phyloP scores from a whole-genome alignment of 495 filamentous ascomycete species.

The Talaromyces nanjingensis region DNA sequence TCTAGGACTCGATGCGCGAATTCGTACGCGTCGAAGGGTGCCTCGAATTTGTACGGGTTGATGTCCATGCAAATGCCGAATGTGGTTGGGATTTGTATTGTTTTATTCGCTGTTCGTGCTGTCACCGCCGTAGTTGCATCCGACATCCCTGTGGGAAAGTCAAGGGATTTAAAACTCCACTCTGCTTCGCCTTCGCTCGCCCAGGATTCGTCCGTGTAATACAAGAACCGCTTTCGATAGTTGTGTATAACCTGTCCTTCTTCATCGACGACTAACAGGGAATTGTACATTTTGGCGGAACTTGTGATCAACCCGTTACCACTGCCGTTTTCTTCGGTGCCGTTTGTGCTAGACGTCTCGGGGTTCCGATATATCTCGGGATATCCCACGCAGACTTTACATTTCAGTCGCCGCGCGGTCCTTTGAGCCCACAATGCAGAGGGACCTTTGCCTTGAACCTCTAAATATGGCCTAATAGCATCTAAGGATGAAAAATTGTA shows the following conservation, averaged over 20 bases:
- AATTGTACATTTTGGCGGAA: slow-evolving; percentile 64
- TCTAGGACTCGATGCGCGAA: slow-evolving; percentile 75
- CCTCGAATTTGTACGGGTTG: slow-evolving; percentile 68
- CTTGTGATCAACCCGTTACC: background rate
- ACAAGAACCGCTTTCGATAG: slow-evolving; percentile 87
- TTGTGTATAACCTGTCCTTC: slow-evolving; percentile 66
- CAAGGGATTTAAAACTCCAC: slow-evolving; percentile 36
- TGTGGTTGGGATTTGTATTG: slow-evolving; percentile 46
- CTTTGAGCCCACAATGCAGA: slow-evolving; percentile 74
- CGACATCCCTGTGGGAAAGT: slow-evolving; percentile 15
- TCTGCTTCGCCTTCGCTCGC: slow-evolving; percentile 65
- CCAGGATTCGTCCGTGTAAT: slow-evolving; percentile 90
- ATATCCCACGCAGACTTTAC: slow-evolving; percentile 84
- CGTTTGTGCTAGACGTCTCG: background rate
- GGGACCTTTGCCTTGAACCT: slow-evolving; percentile 64
- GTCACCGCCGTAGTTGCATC: background rate
- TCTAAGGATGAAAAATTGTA: slow-evolving; percentile 84
- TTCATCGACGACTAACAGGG: slow-evolving; percentile 69
- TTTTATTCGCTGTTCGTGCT: background rate
- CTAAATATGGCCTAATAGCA: slow-evolving; percentile 74
- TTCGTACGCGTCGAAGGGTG: slow-evolving; percentile 74
- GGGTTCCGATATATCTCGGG: slow-evolving; percentile 52
- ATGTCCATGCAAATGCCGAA: slow-evolving; percentile 83
- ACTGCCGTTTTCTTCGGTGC: background rate
- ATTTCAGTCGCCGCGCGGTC: slow-evolving; percentile 63